Percentiles rank a stretch among this genome's conserved stretches.
These are phyloP conservation scores for Lentinula novae-zelandiae DNA, from an alignment of 1,284 basidiomycete species.

Conservation along the genomic window DNA sequence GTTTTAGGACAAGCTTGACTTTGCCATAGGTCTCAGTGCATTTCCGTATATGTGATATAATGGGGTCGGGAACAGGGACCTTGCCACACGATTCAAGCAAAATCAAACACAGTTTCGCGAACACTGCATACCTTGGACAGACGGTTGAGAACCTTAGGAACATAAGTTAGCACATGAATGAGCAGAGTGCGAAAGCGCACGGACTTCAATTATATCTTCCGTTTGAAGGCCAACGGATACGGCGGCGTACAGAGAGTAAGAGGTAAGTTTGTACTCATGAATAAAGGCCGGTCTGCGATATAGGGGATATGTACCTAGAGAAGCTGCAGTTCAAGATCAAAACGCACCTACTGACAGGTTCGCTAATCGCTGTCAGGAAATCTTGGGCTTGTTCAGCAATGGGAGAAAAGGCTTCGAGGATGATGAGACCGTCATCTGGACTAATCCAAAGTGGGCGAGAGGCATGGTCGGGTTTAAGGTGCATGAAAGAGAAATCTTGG, in stretches of 20 bases:
- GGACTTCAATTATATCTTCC: slow-evolving; percentile 96
- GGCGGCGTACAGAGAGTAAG: slow-evolving; percentile 97
- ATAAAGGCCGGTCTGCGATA: slow-evolving; percentile 87
- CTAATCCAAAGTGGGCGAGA: slow-evolving; percentile 93
- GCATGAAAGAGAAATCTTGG: slow-evolving; percentile 76
- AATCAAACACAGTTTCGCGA: not conserved
- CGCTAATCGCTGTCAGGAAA: slow-evolving; percentile 96
- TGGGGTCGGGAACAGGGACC: slow-evolving; percentile 86
- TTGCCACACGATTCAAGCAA: slow-evolving; percentile 26
- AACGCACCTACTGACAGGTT: slow-evolving; percentile 97
- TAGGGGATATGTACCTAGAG: slow-evolving; percentile 23
- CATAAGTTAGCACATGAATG: slow-evolving; percentile 17
- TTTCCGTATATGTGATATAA: slow-evolving; percentile 82
- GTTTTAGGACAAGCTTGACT: slow-evolving; percentile 94
- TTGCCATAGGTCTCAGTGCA: slow-evolving; percentile 95
- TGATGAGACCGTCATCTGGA: slow-evolving; percentile 91
- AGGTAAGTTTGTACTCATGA: slow-evolving; percentile 98
- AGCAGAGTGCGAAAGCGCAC: slow-evolving; percentile 29
- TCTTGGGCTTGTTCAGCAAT: slow-evolving; percentile 99
- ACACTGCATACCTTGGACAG: slow-evolving; percentile 70
- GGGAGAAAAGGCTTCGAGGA: slow-evolving; percentile 93
- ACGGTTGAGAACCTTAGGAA: slow-evolving; percentile 71
- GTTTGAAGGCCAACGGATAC: slow-evolving; percentile 98
- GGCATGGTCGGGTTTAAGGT: slow-evolving; percentile 86
- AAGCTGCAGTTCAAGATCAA: slow-evolving; percentile 27